Base-by-base conservation (phyloP, 1,139 yeast genomes). In the Taphrina pruni region DNA sequence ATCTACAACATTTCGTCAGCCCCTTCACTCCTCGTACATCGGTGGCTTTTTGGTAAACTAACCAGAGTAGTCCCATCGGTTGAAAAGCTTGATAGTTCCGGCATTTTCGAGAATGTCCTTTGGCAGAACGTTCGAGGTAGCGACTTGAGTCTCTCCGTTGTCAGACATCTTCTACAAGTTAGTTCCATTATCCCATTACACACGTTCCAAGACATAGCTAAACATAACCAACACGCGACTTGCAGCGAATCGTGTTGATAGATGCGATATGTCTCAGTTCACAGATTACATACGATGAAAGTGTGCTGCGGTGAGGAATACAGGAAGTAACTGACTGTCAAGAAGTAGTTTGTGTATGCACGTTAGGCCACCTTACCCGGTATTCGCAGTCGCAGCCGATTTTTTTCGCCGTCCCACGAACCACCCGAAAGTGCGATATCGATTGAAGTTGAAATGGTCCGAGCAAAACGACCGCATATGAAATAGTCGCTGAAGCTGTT, bases 21-120 rank as follows among this genome's bases (percentile, higher is more conserved):
- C 67, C 67, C 67, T 64, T 64, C 67, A 64, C 67, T 64, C 67
- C 67, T 55, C 43, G 67, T 64, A 64, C 67, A 64, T 64, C 67
- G 67, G 67, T 64, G 67, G 67, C 67, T 46, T 61, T 39, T 51
- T 26, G 32, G 41, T 97, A 91, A 96, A 64, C 67, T 54, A 64
- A 64, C 67, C 67, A 43, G 67, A 64, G 81, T 90, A 94, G 77
- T 97, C 88, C 99, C 99, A 94, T 85, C 93, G 94, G 97, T 94
- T 94, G 95, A 94, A 94, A 81, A 94, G 89, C 86, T 92, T 94
- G 84, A 95, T 89, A 86, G 91, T 96, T 81, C 87, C 88, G 82
- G 93, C 93, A 83, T 97, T 97, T 82, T 89, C 91, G 85, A 91
- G 96, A 79, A 95, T 91, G 71, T 91, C 97, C 83, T 90, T 91